phyloP scores from a whole-genome alignment of 2,329 filamentous ascomycete species.

The Pseudogymnoascus sp. region DNA sequence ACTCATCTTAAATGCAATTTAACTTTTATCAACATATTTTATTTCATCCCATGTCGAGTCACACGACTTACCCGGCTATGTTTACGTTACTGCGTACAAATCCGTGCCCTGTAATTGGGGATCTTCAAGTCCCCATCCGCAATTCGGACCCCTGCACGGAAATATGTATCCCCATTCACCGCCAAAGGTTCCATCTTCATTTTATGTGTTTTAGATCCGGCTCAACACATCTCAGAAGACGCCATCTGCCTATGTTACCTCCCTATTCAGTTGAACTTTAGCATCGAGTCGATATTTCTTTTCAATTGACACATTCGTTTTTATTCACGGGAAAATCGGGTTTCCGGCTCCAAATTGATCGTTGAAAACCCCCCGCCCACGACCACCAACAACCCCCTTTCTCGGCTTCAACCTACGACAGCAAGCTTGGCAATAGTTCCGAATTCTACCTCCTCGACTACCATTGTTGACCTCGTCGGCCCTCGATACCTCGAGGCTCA shows the following conservation, averaged over 20 bases:
- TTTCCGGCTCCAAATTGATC: not conserved
- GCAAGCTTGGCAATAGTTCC: not conserved
- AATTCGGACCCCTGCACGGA: conserved; percentile 6
- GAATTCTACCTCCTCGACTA: not conserved
- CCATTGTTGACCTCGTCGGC: not conserved
- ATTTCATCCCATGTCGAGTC: not conserved
- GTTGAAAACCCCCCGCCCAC: not conserved
- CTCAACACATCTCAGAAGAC: conserved; percentile 7
- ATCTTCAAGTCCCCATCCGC: not conserved
- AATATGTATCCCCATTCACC: conserved; percentile 2
- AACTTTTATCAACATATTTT: not conserved
- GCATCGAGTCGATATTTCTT: conserved; percentile 1
- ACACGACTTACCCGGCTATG: not conserved
- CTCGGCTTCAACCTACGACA: not conserved
- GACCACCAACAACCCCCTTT: not conserved
- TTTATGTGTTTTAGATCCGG: conserved; percentile 6
- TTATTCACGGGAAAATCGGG: not conserved
- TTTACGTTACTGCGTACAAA: not conserved
- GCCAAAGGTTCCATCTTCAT: conserved; percentile 3
- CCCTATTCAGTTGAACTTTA: not conserved
- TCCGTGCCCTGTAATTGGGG: not conserved
- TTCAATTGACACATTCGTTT: conserved; percentile 5
- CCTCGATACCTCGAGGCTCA: not conserved
- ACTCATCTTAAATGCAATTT: not conserved
- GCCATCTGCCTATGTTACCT: conserved; percentile 3